phyloP scores from a whole-genome alignment of 305 asterid genomes.

The Plantago rigida region DNA sequence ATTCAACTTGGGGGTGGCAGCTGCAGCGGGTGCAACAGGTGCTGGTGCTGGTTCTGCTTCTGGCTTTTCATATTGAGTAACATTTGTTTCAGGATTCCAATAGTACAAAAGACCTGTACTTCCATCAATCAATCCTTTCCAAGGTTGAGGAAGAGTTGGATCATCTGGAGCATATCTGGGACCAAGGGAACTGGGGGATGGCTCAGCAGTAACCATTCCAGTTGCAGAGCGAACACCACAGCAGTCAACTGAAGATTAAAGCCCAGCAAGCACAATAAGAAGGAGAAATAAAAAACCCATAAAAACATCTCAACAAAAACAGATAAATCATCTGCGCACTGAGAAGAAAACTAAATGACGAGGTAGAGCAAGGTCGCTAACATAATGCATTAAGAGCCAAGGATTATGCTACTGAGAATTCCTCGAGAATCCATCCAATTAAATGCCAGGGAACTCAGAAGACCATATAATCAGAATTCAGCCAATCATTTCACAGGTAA shows the following conservation, averaged over 20 bases:
- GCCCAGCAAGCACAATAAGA: conserved; percentile 9
- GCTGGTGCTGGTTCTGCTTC: conserved; percentile 47
- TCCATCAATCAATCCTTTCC: conserved; percentile 92
- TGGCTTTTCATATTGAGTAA: conserved; percentile 83
- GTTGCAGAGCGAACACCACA: conserved; percentile 4
- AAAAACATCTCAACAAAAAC: not conserved
- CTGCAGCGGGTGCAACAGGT: conserved; percentile 58
- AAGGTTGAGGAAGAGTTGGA: conserved; percentile 83
- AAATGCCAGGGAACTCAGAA: too few relatives aligned
- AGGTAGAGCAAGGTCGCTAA: not conserved
- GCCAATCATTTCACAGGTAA: too few relatives aligned
- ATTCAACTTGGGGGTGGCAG: conserved; percentile 51
- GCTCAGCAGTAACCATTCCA: conserved; percentile 62
- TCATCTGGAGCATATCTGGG: conserved; percentile 93
- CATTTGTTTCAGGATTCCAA: conserved; percentile 91
- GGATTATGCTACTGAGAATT: too few relatives aligned
- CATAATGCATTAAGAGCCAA: too few relatives aligned
- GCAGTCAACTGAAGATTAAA: conserved; percentile 9
- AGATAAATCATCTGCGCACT: not conserved
- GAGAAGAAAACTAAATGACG: not conserved
- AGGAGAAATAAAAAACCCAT: not conserved
- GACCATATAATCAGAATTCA: too few relatives aligned
- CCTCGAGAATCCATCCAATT: too few relatives aligned
- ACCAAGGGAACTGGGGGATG: conserved; percentile 48
- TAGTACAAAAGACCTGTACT: conserved; percentile 58